phyloP scores from a whole-genome alignment of 208 protist genomes.

The Crithidia mellificae region DNA sequence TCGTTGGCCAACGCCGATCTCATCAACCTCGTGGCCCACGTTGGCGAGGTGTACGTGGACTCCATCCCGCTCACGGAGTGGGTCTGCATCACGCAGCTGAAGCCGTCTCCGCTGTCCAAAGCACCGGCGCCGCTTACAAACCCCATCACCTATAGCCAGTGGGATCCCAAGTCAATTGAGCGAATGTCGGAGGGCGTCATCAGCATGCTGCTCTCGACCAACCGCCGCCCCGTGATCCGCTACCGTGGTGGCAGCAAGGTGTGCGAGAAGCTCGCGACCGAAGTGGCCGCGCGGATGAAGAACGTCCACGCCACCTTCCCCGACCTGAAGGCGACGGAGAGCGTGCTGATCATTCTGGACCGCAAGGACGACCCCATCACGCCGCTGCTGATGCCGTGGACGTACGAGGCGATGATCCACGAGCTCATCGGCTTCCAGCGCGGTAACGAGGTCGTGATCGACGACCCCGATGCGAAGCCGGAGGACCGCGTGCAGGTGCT shows the following conservation, averaged over 20 bases:
- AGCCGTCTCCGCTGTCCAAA: constrained; percentile 46
- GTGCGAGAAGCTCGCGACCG: constrained; percentile 73
- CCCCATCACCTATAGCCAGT: constrained; percentile 78
- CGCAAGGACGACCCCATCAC: constrained; percentile 96
- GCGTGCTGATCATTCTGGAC: constrained; percentile 84
- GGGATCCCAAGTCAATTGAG: constrained; percentile 60
- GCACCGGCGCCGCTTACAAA: constrained; percentile 50
- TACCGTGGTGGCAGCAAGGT: constrained; percentile 71
- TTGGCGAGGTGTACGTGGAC: constrained; percentile 95
- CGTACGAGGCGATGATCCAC: constrained; percentile 99
- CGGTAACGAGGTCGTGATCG: constrained; percentile 88
- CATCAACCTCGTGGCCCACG: constrained; percentile 89
- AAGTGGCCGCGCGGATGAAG: constrained; percentile 78
- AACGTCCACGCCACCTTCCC: constrained; percentile 85
- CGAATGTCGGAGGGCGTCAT: constrained; percentile 81
- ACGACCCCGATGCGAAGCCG: constrained; percentile 70
- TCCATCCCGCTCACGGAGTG: constrained; percentile 91
- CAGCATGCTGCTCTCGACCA: constrained; percentile 86
- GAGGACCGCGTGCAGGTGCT: constrained; percentile 81
- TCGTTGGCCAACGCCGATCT: constrained; percentile 95
- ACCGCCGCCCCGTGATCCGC: constrained; percentile 81
- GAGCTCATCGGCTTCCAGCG: constrained; percentile 96
- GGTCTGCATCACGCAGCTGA: constrained; percentile 70
- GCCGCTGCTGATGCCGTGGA: constrained; percentile 98
- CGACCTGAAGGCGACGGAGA: constrained; percentile 81